Evolutionary conservation across 805 yeast genomes (phyloP).

Genomic region (Teunomyces aglyptinius): DNA sequence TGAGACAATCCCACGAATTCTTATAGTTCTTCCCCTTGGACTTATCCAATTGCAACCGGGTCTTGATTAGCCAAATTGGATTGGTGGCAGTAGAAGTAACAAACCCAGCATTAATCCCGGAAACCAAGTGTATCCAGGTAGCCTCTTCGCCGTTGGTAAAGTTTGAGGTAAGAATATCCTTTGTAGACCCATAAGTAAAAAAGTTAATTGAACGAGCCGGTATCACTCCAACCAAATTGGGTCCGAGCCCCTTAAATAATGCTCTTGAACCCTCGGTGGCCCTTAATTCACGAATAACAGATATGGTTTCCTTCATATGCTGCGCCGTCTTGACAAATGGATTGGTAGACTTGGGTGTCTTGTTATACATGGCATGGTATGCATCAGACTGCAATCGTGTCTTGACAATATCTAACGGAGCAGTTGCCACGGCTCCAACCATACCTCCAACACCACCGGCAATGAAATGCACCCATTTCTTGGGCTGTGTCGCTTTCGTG

Average conservation of each 20-base stretch:
- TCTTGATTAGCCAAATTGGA: conserved; percentile 96
- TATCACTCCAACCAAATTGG: conserved; percentile 94
- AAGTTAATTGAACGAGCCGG: conserved; percentile 97
- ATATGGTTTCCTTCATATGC: conserved; percentile 82
- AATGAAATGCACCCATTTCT: conserved; percentile 73
- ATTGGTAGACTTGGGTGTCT: conserved; percentile 38
- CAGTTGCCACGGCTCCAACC: conserved; percentile 93
- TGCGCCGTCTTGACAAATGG: conserved; percentile 48
- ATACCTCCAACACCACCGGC: conserved; percentile 95
- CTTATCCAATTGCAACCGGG: conserved; percentile 89
- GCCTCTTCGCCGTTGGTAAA: conserved; percentile 76
- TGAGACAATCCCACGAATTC: conserved; percentile 82
- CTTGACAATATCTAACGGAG: conserved; percentile 95
- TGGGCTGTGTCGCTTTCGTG: conserved; percentile 7
- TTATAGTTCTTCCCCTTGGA: conserved; percentile 64
- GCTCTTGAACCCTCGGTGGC: conserved; percentile 79
- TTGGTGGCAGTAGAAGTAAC: conserved; percentile 95
- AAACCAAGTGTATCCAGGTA: conserved; percentile 77
- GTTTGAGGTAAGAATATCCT: conserved; percentile 63
- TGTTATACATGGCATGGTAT: conserved; percentile 56
- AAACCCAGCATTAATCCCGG: conserved; percentile 91
- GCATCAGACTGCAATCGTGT: conserved; percentile 92
- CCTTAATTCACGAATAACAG: conserved; percentile 68
- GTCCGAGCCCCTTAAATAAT: conserved; percentile 92
- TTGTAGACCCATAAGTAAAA: conserved; percentile 93